Evolutionary conservation across 2,329 filamentous ascomycete genomes (phyloP), one percentile per base, ranked within the genome.

Genomic region (Fusarium transvaalense): DNA sequence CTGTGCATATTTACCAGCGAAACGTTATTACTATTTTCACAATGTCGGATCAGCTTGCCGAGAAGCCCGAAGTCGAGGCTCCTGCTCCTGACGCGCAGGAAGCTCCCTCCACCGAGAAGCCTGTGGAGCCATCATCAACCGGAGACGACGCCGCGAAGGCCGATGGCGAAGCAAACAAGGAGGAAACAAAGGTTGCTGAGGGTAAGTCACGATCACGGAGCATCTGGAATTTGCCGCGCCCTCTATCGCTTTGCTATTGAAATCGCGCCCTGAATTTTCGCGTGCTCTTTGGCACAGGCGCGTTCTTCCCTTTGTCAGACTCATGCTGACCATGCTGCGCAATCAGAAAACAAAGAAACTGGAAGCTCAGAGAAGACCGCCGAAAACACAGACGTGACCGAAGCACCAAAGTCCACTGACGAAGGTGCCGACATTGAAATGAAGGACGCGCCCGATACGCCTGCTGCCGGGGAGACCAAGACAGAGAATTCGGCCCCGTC

Each of bases 351-450:
- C 58, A 74, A 76, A 45, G 52, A 73, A 62, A 23, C 68, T 37
- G 75, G 77, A 52, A 71, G 71, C 55, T 62, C 72, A 42, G 77
- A 77, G 48, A 77, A 76, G 50, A 47, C 76, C 17, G 63, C 74
- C 61, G 76, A 79, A 43, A 64, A 71, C 25, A 43, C 56, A 38
- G 60, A 68, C 56, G 69, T 77, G 64, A 69, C 66, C 57, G 75
- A 76, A n/a, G 70, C 75, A 56, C 31, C 73, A n/a, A 75, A 74
- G 50, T 46, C 71, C 25, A 61, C 66, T 23, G 71, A 69, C 19
- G 76, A 78, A 34, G 71, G 68, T 43, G 63, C 52, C 47, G 82
- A 84, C 68, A 87, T 86, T 13, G 91, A 94, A 77, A 92, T 74
- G 67, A 78, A 80, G 56, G 77, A 80, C 73, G 76, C 72, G 47